These are phyloP conservation scores for Beauveria scarabaeidicola DNA, from an alignment of 2,329 filamentous ascomycete species.

Conservation along the genomic window DNA sequence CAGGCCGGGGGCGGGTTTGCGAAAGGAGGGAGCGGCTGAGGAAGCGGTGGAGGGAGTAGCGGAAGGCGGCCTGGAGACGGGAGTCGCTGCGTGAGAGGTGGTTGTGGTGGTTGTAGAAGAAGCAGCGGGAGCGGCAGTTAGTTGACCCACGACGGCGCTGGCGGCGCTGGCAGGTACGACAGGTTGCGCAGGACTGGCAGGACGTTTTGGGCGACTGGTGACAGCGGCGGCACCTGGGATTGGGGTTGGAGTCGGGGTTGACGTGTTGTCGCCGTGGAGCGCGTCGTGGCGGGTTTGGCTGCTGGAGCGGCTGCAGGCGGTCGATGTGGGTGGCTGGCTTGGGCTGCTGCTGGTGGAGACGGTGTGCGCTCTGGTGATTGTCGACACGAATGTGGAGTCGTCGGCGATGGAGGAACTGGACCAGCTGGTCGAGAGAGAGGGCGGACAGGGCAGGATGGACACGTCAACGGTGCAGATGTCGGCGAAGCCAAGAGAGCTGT, in stretches of 20 bases:
- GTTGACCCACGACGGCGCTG: not conserved
- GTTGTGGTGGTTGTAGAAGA: slow-evolving; percentile 1
- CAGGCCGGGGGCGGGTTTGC: slow-evolving; percentile 56
- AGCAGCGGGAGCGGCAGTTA: not conserved
- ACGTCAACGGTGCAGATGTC: not conserved
- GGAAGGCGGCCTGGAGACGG: not conserved
- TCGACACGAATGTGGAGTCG: slow-evolving; percentile 11
- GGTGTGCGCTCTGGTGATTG: slow-evolving; percentile 10
- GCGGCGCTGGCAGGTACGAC: not conserved
- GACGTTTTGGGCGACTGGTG: not conserved
- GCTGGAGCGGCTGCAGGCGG: slow-evolving; percentile 10
- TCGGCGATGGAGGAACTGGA: slow-evolving; percentile 10
- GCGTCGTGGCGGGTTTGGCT: slow-evolving; percentile 8
- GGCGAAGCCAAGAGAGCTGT: slow-evolving; percentile 1
- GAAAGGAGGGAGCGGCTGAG: slow-evolving; percentile 23
- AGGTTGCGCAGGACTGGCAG: too few relatives aligned
- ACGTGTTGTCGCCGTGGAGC: slow-evolving; percentile 4
- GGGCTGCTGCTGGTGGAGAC: slow-evolving; percentile 11
- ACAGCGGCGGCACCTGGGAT: not conserved
- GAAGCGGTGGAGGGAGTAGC: slow-evolving; percentile 13
- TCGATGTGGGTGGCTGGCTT: slow-evolving; percentile 9
- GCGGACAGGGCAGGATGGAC: not conserved
- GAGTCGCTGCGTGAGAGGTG: not conserved
- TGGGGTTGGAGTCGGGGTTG: not conserved
- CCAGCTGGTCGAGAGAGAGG: slow-evolving; percentile 7